Base-by-base conservation (phyloP, 225 moss, liverwort and hornwort species). In the Ulota crispa region DNA sequence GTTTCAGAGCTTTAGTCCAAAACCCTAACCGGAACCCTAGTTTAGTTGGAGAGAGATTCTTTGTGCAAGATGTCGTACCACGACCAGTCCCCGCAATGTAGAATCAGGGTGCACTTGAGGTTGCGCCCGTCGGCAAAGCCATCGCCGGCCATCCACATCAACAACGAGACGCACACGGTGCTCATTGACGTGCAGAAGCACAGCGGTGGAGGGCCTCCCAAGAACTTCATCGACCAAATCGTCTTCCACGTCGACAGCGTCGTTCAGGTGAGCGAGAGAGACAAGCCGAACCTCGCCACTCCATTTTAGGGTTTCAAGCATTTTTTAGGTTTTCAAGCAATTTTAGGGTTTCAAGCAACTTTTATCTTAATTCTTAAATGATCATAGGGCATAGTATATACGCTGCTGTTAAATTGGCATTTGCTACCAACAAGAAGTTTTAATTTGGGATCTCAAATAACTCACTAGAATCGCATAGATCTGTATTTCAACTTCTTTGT, bases 51-150 rank as follows among this genome's bases (percentile, higher is more conserved):
- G 13, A 39, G 39, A 64, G 76, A 50, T 77, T 16, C 45, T 47
- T 34, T 18, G 24, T 42, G 60, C 75, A 68, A 78, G 68, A 84
- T 78, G 80, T 73, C 70, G 11, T 86, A 85, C 68, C 70, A 68
- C 18, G 76, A 89, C 24, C 28, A 70, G 32, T 62, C 83, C 57
- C 81, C 81, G 24, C 84, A 84, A 37, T 92, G 92, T 73, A 78
- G 93, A 79, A 86, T 95, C 64, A 90, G 88, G 70, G 95, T 95
- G 36, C 91, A 94, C 72, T 70, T 98, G 73, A 85, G 98, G 80
- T 68, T 98, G 77, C 85, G 98, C 42, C 98, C 98, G 3, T 98
- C 98, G 3, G 90, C 89, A 42, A 94, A 91, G 82, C 95, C 94
- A 8, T 94, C 98, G 19, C 81, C 85, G 0, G 89, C 85, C 26